A percentile compares a stretch with the other conserved stretches of the same genome.
Evolutionary conservation across 2,329 filamentous ascomycete species (phyloP).

Genomic region (Pseudogymnoascus sp.): DNA sequence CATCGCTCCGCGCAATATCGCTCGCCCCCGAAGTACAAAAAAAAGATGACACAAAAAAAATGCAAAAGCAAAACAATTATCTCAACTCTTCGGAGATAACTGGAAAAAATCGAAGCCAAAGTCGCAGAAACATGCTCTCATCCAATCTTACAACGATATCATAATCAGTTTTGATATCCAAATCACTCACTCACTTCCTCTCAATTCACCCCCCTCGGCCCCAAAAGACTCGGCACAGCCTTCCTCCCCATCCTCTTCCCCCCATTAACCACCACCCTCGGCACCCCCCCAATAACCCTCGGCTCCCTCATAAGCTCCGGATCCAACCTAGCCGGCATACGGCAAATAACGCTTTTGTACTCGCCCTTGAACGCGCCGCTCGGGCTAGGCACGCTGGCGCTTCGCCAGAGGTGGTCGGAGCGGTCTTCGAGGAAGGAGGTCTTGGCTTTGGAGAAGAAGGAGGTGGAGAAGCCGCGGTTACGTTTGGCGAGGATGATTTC

Average conservation of each 20-base stretch:
- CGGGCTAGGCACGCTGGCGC: slow-evolving; percentile 50
- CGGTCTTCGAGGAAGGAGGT: slow-evolving; percentile 61
- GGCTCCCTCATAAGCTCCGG: slow-evolving; percentile 85
- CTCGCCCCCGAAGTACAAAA: neutral
- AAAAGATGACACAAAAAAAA: neutral
- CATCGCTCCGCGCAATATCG: slow-evolving; percentile 7
- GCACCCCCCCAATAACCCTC: slow-evolving; percentile 80
- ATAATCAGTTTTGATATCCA: neutral
- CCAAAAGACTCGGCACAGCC: slow-evolving; percentile 28
- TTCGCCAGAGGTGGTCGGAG: slow-evolving; percentile 72
- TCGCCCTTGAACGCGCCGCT: slow-evolving; percentile 54
- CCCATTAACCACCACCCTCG: slow-evolving; percentile 37
- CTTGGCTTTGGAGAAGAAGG: slow-evolving; percentile 35
- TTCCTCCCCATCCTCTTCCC: slow-evolving; percentile 27
- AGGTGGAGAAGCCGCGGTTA: slow-evolving; percentile 52
- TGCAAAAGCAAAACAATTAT: neutral
- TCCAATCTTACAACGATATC: slow-evolving; percentile 8
- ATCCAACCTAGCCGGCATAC: slow-evolving; percentile 77
- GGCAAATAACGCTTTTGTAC: slow-evolving; percentile 50
- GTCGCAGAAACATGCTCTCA: neutral
- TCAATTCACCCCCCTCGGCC: slow-evolving; percentile 9
- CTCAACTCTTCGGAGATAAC: neutral
- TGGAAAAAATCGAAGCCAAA: neutral
- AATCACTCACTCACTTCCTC: neutral
- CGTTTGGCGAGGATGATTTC: slow-evolving; percentile 75